Percentiles rank a stretch among this genome's conserved stretches.
These are phyloP conservation scores for Herpetomonas tarakana DNA, from an alignment of 208 protist genomes.

Conservation along the genomic window DNA sequence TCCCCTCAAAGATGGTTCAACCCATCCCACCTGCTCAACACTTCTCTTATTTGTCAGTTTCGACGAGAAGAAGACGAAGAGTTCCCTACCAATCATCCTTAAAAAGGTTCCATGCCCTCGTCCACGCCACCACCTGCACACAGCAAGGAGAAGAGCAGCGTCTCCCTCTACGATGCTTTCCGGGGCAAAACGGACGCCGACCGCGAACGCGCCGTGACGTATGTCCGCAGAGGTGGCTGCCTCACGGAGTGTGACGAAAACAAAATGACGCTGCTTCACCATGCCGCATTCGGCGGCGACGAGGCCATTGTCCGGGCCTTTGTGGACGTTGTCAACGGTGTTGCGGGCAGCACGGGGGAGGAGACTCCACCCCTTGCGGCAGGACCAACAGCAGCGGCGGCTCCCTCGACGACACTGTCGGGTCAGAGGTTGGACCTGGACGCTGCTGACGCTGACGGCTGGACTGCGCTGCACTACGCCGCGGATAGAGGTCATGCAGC, in stretches of 20 bases:
- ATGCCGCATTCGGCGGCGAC: constrained; percentile 70
- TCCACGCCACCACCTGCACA: not conserved
- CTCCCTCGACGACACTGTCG: not conserved
- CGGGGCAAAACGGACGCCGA: constrained; percentile 30
- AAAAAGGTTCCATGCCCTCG: no score
- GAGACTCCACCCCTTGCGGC: no score
- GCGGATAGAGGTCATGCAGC: constrained; percentile 59
- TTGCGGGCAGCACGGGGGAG: no score
- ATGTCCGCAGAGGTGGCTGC: constrained; percentile 69
- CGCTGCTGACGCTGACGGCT: constrained; percentile 64
- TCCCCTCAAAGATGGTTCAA: no score
- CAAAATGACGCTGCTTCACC: constrained; percentile 84
- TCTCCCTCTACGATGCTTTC: constrained; percentile 82
- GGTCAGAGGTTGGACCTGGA: constrained; percentile 55
- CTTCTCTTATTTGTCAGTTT: no score
- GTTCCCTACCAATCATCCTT: no score
- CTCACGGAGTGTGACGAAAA: constrained; percentile 69
- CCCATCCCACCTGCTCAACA: no score
- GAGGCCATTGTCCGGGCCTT: constrained; percentile 29
- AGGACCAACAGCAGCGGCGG: no score
- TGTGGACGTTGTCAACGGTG: constrained; percentile 19
- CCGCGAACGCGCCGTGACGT: constrained; percentile 36
- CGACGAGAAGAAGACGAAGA: no score
- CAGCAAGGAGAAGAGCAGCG: not conserved
- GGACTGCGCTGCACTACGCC: constrained; percentile 87